Conservation (phyloP, 2,329 filamentous ascomycete genomes). For the Trichoderma koningiopsis region DNA sequence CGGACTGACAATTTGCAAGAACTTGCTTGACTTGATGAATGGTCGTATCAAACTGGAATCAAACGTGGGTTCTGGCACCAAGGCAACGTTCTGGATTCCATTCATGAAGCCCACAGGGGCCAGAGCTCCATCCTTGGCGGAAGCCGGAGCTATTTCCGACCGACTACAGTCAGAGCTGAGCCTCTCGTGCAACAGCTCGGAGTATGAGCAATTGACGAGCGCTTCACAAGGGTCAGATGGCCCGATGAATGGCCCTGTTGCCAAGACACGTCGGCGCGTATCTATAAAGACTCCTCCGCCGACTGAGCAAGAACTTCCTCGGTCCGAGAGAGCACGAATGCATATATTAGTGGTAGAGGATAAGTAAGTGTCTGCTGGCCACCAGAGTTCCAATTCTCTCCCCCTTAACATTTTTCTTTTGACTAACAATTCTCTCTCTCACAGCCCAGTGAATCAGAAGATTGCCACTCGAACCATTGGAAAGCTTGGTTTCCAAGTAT, state of each 20-base stretch:
- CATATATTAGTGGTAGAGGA: conserved; percentile 81
- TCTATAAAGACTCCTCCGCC: conserved; percentile 42
- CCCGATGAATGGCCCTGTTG: conserved; percentile 29
- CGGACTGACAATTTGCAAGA: conserved; percentile 79
- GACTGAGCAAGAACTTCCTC: conserved; percentile 53
- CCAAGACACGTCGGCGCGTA: conserved; percentile 36
- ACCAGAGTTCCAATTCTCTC: not conserved
- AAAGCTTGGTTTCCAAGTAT: conserved; percentile 71
- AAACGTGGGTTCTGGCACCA: conserved; percentile 67
- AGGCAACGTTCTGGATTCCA: conserved; percentile 74
- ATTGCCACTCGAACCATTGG: conserved; percentile 75
- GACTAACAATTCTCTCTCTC: conserved; percentile 27
- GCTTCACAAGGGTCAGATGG: conserved; percentile 42
- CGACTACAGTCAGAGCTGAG: conserved; percentile 65
- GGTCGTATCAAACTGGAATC: conserved; percentile 74
- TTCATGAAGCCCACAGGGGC: conserved; percentile 68
- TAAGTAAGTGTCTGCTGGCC: conserved; percentile 57
- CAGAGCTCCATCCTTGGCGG: conserved; percentile 54
- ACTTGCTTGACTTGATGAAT: conserved; percentile 76
- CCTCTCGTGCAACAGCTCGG: conserved; percentile 68
- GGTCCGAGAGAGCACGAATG: conserved; percentile 61
- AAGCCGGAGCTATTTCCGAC: conserved; percentile 67
- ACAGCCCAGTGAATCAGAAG: conserved; percentile 68
- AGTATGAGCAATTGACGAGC: conserved; percentile 54
- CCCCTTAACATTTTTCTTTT: not conserved